These are phyloP conservation scores for Eucommia ulmoides DNA, from an alignment of 257 asterid species.

Conservation along the genomic window DNA sequence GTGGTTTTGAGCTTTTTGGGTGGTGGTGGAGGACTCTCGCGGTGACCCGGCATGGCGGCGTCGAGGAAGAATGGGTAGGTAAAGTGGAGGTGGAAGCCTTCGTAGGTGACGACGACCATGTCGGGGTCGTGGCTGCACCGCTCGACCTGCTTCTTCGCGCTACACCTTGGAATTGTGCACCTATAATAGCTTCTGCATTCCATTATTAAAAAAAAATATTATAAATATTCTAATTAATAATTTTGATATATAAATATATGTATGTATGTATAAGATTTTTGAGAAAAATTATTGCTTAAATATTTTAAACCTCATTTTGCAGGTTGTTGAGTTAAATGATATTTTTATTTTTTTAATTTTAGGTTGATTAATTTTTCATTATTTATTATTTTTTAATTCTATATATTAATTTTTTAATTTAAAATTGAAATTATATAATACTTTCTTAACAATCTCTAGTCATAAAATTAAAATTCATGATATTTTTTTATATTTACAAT, in stretches of 20 bases:
- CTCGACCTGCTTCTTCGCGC: conserved; percentile 85
- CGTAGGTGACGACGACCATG: conserved; percentile 57
- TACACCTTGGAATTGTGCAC: conserved; percentile 83
- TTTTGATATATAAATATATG: not conserved
- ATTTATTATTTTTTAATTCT: no score
- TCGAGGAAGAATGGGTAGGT: conserved; percentile 66
- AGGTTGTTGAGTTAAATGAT: not conserved
- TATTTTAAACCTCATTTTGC: not conserved
- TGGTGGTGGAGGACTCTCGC: conserved; percentile 19
- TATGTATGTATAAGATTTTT: not conserved
- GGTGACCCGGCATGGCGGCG: conserved; percentile 9
- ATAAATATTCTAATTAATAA: no score
- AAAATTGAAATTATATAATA: no score
- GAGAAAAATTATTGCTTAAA: not conserved
- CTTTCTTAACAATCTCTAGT: no score
- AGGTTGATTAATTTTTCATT: not conserved
- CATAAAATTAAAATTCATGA: no score
- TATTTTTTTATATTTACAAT: no score
- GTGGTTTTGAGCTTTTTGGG: conserved; percentile 43
- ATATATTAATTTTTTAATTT: no score
- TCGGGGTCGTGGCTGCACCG: conserved; percentile 64
- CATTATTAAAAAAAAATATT: not conserved
- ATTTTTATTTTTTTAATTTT: not conserved
- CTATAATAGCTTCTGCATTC: conserved; percentile 66
- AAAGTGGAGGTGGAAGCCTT: conserved; percentile 90